Conservation (phyloP, 2,329 filamentous ascomycete genomes). For the Clonostachys byssicola region DNA sequence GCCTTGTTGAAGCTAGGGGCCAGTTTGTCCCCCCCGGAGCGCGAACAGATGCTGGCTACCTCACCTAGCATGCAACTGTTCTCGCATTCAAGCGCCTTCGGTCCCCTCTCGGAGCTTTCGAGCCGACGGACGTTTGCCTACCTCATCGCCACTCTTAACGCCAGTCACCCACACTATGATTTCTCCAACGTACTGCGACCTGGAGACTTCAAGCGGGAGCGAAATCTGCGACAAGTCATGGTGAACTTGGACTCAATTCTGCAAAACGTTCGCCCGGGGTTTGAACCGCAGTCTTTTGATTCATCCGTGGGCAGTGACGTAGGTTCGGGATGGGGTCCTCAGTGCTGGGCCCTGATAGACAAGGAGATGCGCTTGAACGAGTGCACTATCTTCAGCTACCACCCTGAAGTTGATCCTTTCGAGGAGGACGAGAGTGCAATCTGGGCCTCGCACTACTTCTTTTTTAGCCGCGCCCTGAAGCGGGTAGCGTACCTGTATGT, state of each 20-base stretch:
- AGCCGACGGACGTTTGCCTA: conserved; percentile 93
- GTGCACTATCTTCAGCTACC: conserved; percentile 86
- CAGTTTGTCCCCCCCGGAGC: conserved; percentile 80
- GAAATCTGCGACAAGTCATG: conserved; percentile 76
- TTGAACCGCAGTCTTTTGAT: conserved; percentile 36
- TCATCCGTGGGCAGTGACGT: conserved; percentile 38
- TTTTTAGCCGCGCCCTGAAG: conserved; percentile 91
- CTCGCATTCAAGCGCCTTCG: conserved; percentile 86
- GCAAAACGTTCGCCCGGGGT: conserved; percentile 74
- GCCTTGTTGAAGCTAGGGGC: conserved; percentile 82
- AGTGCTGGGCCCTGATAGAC: conserved; percentile 89
- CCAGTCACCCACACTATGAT: conserved; percentile 87
- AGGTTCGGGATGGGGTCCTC: conserved; percentile 73
- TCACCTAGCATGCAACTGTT: conserved; percentile 59
- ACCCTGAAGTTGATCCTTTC: conserved; percentile 85
- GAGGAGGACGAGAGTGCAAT: conserved; percentile 89
- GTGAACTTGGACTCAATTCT: conserved; percentile 83
- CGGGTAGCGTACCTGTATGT: conserved; percentile 92
- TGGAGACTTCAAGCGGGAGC: conserved; percentile 83
- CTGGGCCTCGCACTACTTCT: conserved; percentile 95
- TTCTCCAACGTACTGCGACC: conserved; percentile 91
- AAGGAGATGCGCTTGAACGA: conserved; percentile 91
- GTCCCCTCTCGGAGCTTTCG: conserved; percentile 80
- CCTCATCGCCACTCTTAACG: conserved; percentile 92
- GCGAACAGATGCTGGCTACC: conserved; percentile 60